phyloP scores from a whole-genome alignment of 2,329 filamentous ascomycete genomes.

The Pseudomassariella vexata region DNA sequence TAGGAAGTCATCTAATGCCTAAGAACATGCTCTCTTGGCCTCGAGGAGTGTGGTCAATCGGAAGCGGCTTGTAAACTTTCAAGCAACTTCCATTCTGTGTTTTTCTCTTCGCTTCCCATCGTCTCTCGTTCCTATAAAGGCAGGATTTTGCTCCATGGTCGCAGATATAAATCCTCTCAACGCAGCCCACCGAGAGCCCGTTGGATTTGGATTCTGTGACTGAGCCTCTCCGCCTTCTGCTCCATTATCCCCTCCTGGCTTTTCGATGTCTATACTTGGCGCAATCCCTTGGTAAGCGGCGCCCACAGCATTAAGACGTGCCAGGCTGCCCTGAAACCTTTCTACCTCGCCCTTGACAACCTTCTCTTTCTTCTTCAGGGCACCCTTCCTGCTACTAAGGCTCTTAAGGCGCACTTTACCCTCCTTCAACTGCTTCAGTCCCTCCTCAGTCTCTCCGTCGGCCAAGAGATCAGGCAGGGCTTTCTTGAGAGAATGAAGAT shows the following conservation, averaged over 20 bases:
- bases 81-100: too few species aligned
- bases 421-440: slow-evolving; percentile 34
- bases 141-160: slow-evolving; percentile 84
- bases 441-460: slow-evolving; percentile 39
- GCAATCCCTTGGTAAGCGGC: slow-evolving; percentile 11
- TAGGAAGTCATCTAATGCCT: too few species aligned
- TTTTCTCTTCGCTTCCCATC: slow-evolving; percentile 15
- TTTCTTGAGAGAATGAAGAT: slow-evolving; percentile 70
- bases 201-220: slow-evolving; percentile 24
- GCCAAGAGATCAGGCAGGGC: slow-evolving; percentile 63
- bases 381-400: slow-evolving; percentile 68
- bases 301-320: slow-evolving; percentile 53
- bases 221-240: slow-evolving; percentile 13
- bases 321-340: slow-evolving; percentile 79
- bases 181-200: slow-evolving; percentile 68
- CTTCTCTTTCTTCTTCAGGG: slow-evolving; percentile 76
- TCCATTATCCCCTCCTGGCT: slow-evolving; percentile 8
- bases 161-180: slow-evolving; percentile 77
- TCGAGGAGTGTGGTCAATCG: too few species aligned
- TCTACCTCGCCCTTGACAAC: slow-evolving; percentile 76
- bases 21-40: too few species aligned
- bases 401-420: slow-evolving; percentile 70
- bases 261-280: slow-evolving; percentile 10
- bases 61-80: too few species aligned
- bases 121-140: slow-evolving; percentile 46